Conservation (phyloP, 495 filamentous ascomycete genomes). For the Hypoxylon rickii region DNA sequence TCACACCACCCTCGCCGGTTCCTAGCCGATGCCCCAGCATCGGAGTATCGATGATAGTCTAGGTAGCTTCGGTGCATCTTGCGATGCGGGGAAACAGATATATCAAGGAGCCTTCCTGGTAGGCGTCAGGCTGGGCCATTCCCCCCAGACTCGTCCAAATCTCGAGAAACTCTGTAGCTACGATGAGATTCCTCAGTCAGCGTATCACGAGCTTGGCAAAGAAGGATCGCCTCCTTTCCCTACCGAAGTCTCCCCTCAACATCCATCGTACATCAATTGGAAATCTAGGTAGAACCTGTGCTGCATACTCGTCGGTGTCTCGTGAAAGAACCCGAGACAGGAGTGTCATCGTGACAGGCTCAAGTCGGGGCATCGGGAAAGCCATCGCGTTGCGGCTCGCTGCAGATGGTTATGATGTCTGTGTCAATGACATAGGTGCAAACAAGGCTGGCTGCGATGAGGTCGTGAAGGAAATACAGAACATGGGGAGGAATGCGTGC, state of each 20-base stretch:
- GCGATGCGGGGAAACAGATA: neutral
- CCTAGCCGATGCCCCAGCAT: no score
- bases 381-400: conserved; percentile 64
- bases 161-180: neutral
- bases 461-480: conserved; percentile 54
- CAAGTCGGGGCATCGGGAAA: conserved; percentile 61
- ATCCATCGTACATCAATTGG: neutral
- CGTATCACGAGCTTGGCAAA: neutral
- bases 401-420: conserved; percentile 63
- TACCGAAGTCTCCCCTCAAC: neutral
- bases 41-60: no score
- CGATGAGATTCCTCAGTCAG: neutral
- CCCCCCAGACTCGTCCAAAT: neutral
- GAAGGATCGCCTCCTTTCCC: conserved; percentile 2
- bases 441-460: conserved; percentile 52
- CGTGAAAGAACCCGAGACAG: conserved; percentile 9
- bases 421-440: conserved; percentile 61
- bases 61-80: neutral
- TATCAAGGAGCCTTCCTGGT: neutral
- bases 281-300: neutral
- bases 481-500: conserved; percentile 48
- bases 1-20: no score
- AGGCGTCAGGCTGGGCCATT: neutral
- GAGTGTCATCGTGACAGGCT: conserved; percentile 63
- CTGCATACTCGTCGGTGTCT: conserved; percentile 13